These are phyloP conservation scores for Tolypocladium endophyticum DNA, from an alignment of 2,329 filamentous ascomycete genomes.

Conservation along the genomic window DNA sequence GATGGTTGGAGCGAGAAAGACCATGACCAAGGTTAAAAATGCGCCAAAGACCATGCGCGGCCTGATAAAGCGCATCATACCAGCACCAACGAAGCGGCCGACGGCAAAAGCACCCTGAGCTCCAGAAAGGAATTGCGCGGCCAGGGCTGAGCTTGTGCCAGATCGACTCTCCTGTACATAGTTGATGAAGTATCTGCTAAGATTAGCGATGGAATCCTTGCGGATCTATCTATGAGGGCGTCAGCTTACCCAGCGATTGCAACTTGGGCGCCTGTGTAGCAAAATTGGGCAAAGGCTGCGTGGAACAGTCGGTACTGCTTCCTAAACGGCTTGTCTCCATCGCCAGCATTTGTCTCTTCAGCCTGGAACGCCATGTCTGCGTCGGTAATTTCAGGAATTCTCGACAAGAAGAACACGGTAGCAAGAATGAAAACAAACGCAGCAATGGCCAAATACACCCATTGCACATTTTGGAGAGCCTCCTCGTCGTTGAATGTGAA, in stretches of 20 bases:
- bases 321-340: constrained; percentile 49
- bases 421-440: constrained; percentile 60
- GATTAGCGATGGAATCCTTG: background rate
- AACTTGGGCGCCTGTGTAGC: constrained; percentile 65
- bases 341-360: constrained; percentile 39
- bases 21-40: constrained; percentile 53
- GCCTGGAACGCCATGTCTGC: constrained; percentile 56
- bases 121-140: constrained; percentile 59
- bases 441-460: constrained; percentile 65
- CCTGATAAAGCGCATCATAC: constrained; percentile 54
- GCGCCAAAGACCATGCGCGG: constrained; percentile 58
- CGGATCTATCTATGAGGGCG: too few relatives aligned
- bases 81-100: constrained; percentile 58
- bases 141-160: constrained; percentile 37
- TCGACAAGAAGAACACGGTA: constrained; percentile 52
- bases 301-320: constrained; percentile 71
- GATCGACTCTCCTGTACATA: constrained; percentile 51
- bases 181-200: constrained; percentile 57
- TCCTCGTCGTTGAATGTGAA: constrained; percentile 50
- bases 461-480: constrained; percentile 59
- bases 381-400: constrained; percentile 60
- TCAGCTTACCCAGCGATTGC: constrained; percentile 35
- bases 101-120: constrained; percentile 64
- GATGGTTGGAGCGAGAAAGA: constrained; percentile 47
- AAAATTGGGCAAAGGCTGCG: constrained; percentile 66